Evolutionary conservation across 1,284 basidiomycete species (phyloP), one percentile per base, ranked within the genome.

Genomic region (Cryptococcus sp.): DNA sequence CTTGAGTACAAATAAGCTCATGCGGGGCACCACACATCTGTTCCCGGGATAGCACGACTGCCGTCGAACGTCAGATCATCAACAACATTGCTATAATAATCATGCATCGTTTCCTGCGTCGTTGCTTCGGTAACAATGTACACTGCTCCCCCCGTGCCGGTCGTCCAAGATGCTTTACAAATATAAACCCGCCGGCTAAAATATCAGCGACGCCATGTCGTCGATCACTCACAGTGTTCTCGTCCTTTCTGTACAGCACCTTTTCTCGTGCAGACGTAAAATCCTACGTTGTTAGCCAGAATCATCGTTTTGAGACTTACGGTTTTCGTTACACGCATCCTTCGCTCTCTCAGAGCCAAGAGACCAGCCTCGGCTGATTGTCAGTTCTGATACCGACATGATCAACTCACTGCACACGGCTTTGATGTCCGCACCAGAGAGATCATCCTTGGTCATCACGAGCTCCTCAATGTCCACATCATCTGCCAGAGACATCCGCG

Each of bases 401-500:
- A 11, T 45, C 55, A 59, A 74, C 74, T 59, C 55, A 76, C 73
- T 93, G 75, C 91, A 95, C 17, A 94, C 90, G 3, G 93, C 94
- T 81, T 98, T 98, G 83, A 99, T 98, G 74, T 99, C 96, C 5
- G 95, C 95, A 57, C 95, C 95, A 11, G 91, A 94, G 17, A 97
- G 80, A 71, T 99, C 95, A 72, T 99, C 96, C 80, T 99, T 99
- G 58, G 90, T 88, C 80, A 89, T 91, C 56, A 99, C 87, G 71
- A 93, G 93, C 80, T 98, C 94, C 75, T 99, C 96, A 50, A 99
- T 81, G 75, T 96, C 92, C 43, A 99, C 96, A 70, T 99, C 96
- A 50, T 88, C 85, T 55, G 83, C 82, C 46, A 99, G 81, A 70
- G 87, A 96, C 96, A 99, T 99, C 23, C 95, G 87, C 39, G 91